Conservation (phyloP, 129 eudicot genomes). For the Flaveria robusta region DNA sequence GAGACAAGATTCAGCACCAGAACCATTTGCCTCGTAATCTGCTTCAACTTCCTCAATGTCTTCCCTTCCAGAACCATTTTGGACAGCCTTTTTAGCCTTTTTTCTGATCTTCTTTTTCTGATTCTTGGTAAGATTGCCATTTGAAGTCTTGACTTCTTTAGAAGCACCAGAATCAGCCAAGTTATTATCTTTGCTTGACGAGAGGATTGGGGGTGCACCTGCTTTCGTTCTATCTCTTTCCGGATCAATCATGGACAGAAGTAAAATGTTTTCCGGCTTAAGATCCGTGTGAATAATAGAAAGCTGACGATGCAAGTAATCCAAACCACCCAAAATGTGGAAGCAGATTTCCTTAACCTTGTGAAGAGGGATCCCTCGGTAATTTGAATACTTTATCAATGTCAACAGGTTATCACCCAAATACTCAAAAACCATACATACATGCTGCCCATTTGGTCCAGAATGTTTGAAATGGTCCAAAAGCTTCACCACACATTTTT, state of each 20-base stretch:
- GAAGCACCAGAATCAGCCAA: constrained; percentile 47
- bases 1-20: constrained; percentile 41
- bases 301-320: constrained; percentile 89
- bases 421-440: constrained; percentile 94
- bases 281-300: constrained; percentile 90
- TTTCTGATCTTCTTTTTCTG: constrained; percentile 76
- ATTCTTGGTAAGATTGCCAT: constrained; percentile 70
- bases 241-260: constrained; percentile 78
- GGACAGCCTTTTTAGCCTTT: constrained; percentile 79
- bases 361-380: constrained; percentile 72
- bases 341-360: constrained; percentile 86
- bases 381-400: constrained; percentile 76
- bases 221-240: constrained; percentile 65
- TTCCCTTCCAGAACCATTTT: constrained; percentile 51
- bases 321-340: constrained; percentile 80
- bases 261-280: constrained; percentile 88
- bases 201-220: constrained; percentile 60
- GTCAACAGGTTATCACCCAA: constrained; percentile 89
- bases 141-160: constrained; percentile 40
- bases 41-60: constrained; percentile 49
- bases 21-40: constrained; percentile 39
- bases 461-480: constrained; percentile 91
- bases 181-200: constrained; percentile 51
- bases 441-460: constrained; percentile 96
- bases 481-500: constrained; percentile 84